These are phyloP conservation scores for Spinacia oleracea DNA, from an alignment of 179 eudicot species.

Conservation along the genomic window DNA sequence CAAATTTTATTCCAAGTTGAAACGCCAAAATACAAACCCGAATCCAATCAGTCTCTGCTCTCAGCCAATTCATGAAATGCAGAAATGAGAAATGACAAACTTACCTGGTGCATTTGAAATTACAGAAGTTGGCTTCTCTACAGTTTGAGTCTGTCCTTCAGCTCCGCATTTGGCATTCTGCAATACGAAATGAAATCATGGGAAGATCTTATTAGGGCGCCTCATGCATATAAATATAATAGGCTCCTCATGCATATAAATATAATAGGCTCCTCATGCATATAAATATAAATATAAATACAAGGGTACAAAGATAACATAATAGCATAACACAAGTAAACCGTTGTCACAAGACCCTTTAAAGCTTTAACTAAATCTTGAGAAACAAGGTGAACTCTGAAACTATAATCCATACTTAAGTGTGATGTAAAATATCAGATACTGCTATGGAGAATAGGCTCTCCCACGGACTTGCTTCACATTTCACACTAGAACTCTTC, in stretches of 20 bases:
- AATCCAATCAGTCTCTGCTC: no score
- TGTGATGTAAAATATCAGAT: background rate
- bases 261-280: background rate
- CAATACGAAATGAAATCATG: conserved; percentile 13
- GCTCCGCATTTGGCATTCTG: conserved; percentile 79
- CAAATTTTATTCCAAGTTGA: no score
- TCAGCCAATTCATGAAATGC: background rate
- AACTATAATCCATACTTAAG: background rate
- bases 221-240: background rate
- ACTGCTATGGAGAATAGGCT: background rate
- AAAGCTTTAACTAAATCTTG: background rate
- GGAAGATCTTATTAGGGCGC: background rate
- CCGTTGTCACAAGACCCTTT: background rate
- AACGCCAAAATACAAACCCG: no score
- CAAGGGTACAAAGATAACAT: no score
- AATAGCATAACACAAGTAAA: background rate
- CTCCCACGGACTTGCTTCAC: background rate
- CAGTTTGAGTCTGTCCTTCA: conserved; percentile 76
- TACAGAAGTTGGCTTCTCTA: conserved; percentile 65
- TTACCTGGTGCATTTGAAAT: conserved; percentile 80
- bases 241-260: background rate
- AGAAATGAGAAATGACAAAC: conserved; percentile 12
- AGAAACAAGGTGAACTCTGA: background rate
- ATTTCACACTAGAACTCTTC: background rate
- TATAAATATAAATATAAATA: no score